phyloP scores from a whole-genome alignment of 2,329 filamentous ascomycete genomes.

The Coniochaeta prunicola region DNA sequence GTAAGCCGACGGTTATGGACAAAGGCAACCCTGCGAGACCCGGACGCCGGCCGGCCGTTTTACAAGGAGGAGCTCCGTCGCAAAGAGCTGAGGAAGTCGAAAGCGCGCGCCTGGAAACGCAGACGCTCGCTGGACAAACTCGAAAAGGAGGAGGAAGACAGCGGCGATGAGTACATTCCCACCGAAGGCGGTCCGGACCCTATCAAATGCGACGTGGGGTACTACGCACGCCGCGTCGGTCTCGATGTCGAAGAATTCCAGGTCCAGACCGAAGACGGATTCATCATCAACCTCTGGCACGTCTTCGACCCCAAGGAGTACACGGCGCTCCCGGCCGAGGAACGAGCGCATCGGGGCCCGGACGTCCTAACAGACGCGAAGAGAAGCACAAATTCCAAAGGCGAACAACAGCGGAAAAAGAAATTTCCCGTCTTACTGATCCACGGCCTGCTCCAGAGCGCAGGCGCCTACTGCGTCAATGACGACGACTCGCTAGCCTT shows the following conservation, averaged over 20 bases:
- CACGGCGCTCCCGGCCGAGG: conserved; percentile 36
- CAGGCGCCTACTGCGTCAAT: conserved; percentile 83
- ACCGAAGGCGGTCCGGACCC: conserved; percentile 76
- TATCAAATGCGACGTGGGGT: conserved; percentile 69
- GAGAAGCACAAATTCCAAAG: conserved; percentile 16
- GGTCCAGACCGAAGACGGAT: conserved; percentile 90
- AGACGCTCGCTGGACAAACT: conserved; percentile 26
- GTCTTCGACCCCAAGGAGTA: conserved; percentile 78
- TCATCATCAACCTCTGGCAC: conserved; percentile 84
- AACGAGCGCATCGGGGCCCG: conserved; percentile 49
- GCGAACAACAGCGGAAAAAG: conserved; percentile 44
- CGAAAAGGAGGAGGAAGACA: conserved; percentile 34
- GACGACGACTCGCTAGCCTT: conserved; percentile 88
- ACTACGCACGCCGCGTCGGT: conserved; percentile 83
- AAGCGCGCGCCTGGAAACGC: conserved; percentile 56
- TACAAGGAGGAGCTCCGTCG: conserved; percentile 63
- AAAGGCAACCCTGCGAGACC: conserved; percentile 51
- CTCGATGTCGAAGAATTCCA: conserved; percentile 76
- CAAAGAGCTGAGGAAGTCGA: conserved; percentile 45
- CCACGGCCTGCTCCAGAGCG: conserved; percentile 80
- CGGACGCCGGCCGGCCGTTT: conserved; percentile 58
- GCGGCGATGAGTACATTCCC: conserved; percentile 56
- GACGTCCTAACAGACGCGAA: conserved; percentile 49
- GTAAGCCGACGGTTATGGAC: conserved; percentile 41
- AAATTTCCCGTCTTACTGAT: conserved; percentile 83